These are phyloP conservation scores for Eremomyces bilateralis DNA, from an alignment of 495 filamentous ascomycete genomes.

Conservation along the genomic window DNA sequence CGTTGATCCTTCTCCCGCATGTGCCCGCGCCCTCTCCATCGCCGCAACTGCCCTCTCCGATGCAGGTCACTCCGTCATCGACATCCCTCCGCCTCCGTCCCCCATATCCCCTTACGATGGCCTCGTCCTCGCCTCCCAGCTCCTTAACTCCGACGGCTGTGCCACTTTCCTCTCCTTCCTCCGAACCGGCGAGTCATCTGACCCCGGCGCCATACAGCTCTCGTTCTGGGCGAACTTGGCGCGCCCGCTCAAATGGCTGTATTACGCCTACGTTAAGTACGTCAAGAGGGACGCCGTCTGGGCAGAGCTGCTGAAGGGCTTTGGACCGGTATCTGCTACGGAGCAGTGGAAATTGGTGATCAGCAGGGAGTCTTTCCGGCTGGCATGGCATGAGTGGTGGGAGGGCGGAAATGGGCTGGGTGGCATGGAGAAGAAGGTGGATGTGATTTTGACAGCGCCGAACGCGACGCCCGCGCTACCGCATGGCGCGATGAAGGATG, in stretches of 20 bases:
- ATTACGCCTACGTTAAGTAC: slow-evolving; percentile 76
- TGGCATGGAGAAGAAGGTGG: slow-evolving; percentile 39
- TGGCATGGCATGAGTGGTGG: slow-evolving; percentile 70
- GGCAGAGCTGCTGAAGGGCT: slow-evolving; percentile 53
- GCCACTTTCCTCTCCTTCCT: slow-evolving; percentile 60
- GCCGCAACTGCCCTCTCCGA: slow-evolving; percentile 42
- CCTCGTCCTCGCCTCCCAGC: slow-evolving; percentile 56
- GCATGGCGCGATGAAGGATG: slow-evolving; percentile 67
- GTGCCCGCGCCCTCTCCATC: slow-evolving; percentile 49
- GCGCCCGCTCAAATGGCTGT: slow-evolving; percentile 55
- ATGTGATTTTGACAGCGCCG: slow-evolving; percentile 64
- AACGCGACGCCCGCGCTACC: slow-evolving; percentile 85
- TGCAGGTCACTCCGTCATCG: slow-evolving; percentile 56
- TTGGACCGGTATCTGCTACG: slow-evolving; percentile 43
- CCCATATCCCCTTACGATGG: slow-evolving; percentile 40
- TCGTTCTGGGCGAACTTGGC: slow-evolving; percentile 50
- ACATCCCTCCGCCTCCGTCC: slow-evolving; percentile 34
- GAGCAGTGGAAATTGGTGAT: slow-evolving; percentile 68
- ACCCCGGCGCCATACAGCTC: slow-evolving; percentile 59
- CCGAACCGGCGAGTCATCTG: slow-evolving; percentile 56
- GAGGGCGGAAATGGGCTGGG: slow-evolving; percentile 22
- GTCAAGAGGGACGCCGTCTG: slow-evolving; percentile 51
- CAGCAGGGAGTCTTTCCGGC: slow-evolving; percentile 54
- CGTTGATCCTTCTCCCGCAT: slow-evolving; percentile 72
- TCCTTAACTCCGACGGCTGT: slow-evolving; percentile 77